Evolutionary conservation across 192 early-diverging fungal genomes (phyloP).

Genomic region (Spinellus fusiger): DNA sequence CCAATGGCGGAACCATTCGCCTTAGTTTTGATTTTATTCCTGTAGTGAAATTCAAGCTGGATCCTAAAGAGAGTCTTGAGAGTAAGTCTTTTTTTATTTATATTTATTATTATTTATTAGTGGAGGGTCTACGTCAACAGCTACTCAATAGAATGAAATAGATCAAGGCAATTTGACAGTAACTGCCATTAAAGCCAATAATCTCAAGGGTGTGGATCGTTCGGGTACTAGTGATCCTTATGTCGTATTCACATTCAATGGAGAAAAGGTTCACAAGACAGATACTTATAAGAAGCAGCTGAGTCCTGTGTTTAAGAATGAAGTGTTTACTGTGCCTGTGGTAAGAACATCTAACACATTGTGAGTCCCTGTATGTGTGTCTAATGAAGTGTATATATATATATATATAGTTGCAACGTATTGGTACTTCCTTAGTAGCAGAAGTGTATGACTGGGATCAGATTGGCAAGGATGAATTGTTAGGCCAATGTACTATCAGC

Average conservation of each 20-base stretch:
- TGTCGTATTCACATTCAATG: constrained; percentile 57
- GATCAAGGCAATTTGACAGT: constrained; percentile 64
- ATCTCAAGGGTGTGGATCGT: constrained; percentile 65
- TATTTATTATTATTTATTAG: no score
- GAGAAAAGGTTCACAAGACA: constrained; percentile 62
- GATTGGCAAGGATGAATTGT: constrained; percentile 53
- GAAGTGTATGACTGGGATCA: constrained; percentile 80
- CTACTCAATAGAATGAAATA: neutral
- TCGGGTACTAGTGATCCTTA: constrained; percentile 72
- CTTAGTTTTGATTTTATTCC: constrained; percentile 43
- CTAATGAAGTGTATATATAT: neutral
- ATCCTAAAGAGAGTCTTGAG: constrained; percentile 45
- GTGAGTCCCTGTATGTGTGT: no score
- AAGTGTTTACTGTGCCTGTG: constrained; percentile 57
- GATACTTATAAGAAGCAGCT: constrained; percentile 66
- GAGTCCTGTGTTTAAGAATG: constrained; percentile 64
- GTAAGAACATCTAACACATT: no score
- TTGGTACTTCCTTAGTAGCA: constrained; percentile 47
- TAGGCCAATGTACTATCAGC: constrained; percentile 49
- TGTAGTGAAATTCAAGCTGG: constrained; percentile 35
- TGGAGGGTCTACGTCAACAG: no score
- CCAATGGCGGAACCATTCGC: constrained; percentile 24
- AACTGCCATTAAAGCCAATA: constrained; percentile 47
- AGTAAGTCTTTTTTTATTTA: constrained; percentile 24
- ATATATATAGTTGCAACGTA: constrained; percentile 36